phyloP scores from a whole-genome alignment of 2,329 filamentous ascomycete genomes.

The Fusarium devonianum region DNA sequence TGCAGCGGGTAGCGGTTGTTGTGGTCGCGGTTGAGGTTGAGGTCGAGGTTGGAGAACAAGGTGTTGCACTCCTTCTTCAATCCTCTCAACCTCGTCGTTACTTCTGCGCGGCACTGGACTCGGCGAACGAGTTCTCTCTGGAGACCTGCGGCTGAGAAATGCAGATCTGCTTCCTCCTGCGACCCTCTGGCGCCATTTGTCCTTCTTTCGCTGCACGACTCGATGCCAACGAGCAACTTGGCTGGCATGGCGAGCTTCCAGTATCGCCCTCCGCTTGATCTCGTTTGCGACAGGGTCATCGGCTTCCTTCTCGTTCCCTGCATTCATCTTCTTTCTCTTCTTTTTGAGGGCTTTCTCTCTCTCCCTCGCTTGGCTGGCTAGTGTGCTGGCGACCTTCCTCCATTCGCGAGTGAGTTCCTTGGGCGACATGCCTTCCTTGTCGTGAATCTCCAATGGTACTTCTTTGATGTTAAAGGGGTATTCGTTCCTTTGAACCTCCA shows the following conservation, averaged over 20 bases:
- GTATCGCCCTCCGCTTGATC: background rate
- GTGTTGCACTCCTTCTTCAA: background rate
- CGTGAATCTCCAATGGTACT: conserved; percentile 11
- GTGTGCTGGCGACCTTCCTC: background rate
- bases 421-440: background rate
- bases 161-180: no score
- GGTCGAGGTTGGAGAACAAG: background rate
- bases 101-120: background rate
- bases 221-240: conserved; percentile 4
- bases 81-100: no score
- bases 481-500: conserved; percentile 16
- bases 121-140: background rate
- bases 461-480: conserved; percentile 14
- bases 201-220: conserved; percentile 2
- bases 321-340: background rate
- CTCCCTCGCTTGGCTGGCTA: background rate
- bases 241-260: conserved; percentile 1
- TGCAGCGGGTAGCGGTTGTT: conserved; percentile 10
- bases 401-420: background rate
- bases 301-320: background rate
- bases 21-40: background rate
- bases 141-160: background rate
- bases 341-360: background rate
- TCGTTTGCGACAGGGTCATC: background rate
- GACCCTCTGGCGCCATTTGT: background rate